Evolutionary conservation across 306 rosid genomes (phyloP), one percentile per base, ranked within the genome.

Genomic region (Quercus wislizeni): DNA sequence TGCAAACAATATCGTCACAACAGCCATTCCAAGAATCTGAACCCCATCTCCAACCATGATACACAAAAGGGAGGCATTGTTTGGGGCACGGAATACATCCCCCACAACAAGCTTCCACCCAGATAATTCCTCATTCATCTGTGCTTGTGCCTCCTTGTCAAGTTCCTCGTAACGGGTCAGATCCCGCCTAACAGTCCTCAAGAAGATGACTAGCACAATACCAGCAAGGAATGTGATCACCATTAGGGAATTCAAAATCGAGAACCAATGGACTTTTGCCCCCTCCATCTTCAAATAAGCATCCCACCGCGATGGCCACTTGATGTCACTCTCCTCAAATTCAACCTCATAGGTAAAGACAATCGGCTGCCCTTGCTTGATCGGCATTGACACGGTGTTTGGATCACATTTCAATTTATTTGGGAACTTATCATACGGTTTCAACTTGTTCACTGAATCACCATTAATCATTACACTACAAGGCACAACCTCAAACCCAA

Each of bases 211-310:
- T 17, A 92, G 94, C 84, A 94, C 98, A 71, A 94, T 92, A 69
- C 98, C 98, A 38, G 98, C 97, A 31, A 94, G 93, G 84, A 94
- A 94, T 30, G 98, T 94, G 82, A 94, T 89, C 74, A 94, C 97
- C 98, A 94, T 94, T 12, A 94, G 89, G 10, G 98, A 94, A 75
- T 94, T 94, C 80, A 94, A 91, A 83, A 94, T 94, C 1, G 98
- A 94, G 82, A 94, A 94, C 98, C 98, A 94, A 78, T 94, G 98
- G 55, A 94, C 98, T 75, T 91, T 94, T 59, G 98, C 88, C 46
- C 98, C 98, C 88, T 94, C 97, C 98, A 94, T 94, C 88, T 94
- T 91, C 97, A 94, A 86, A 87, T 94, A 94, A 43, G 98, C 98
- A 88, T 94, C 98, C 98, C 98, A 94, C 67, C 98, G 86, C 1